Base-by-base conservation (phyloP, 2,329 filamentous ascomycete species). In the Colletotrichum liaoningense region DNA sequence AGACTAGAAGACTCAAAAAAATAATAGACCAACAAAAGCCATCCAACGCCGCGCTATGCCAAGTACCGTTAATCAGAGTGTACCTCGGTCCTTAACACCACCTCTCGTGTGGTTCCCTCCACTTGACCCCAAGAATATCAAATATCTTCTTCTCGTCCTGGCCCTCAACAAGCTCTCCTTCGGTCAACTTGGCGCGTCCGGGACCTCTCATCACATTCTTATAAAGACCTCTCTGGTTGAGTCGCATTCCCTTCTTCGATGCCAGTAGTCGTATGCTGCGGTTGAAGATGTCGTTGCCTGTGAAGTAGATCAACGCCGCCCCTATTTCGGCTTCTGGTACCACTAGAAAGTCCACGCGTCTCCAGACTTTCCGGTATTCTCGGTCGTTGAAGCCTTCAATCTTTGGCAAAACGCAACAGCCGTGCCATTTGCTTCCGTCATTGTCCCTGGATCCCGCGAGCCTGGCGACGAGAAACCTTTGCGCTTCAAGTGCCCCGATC, bases 211-310 rank as follows among this genome's bases (percentile, higher is more conserved):
- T 85, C 1, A 94, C 91, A 80, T 94, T 89, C 77, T 86, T 89
- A 78, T 92, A 98, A 68, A 98, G 81, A 0, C 95, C 96, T 35
- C 89, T 87, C 82, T 98, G 95, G 77, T 98, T 98, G 67, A 98
- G 80, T 63, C 93, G 85, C 94, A 97, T 95, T 0, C 91, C 90
- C 83, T 94, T 97, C 82, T 91, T 95, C 52, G 91, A 90, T 16
- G 95, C 95, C 75, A 98, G 81, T 19, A 97, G 83, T 75, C 96
- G 86, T 81, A 98, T 90, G 79, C 94, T 97, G 19, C 95, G 88
- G 81, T 98, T 98, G 84, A 98, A 98, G 42, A 98, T 93, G 80
- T 98, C 95, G 77, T 98, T 97, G 1, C 96, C 96, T 0, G 96
- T 98, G 79, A 98, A 98, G 80, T 98, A 98, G n/a, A 98, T 89